Conservation (phyloP, 441 rosid genomes). For the Gossypium gossypioides region DNA sequence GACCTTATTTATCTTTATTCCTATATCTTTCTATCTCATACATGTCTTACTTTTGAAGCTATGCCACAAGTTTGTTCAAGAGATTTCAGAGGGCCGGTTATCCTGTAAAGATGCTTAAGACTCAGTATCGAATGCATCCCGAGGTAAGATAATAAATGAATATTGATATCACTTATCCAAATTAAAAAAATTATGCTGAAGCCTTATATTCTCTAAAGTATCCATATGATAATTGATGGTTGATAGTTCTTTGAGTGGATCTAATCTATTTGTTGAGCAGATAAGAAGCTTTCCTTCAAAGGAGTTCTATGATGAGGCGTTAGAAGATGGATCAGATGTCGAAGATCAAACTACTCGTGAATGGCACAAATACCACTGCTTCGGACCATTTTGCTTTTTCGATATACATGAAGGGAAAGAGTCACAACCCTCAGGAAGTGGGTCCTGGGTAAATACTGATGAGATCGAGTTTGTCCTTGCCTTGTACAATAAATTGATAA, state of each 20-base stretch:
- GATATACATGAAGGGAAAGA: slow-evolving; percentile 76
- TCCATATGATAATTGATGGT: no score
- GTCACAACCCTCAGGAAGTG: slow-evolving; percentile 73
- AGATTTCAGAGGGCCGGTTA: slow-evolving; percentile 93
- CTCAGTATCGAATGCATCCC: slow-evolving; percentile 95
- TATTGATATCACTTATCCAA: not conserved
- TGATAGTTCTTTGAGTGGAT: not conserved
- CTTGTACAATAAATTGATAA: slow-evolving; percentile 69
- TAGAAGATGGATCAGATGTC: slow-evolving; percentile 73
- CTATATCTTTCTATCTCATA: slow-evolving; percentile 3
- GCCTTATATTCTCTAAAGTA: not conserved
- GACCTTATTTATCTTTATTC: not conserved
- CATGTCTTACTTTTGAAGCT: slow-evolving; percentile 32
- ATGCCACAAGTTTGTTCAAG: slow-evolving; percentile 83
- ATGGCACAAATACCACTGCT: slow-evolving; percentile 72
- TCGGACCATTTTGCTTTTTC: slow-evolving; percentile 84
- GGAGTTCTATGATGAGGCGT: slow-evolving; percentile 62
- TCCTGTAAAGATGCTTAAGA: slow-evolving; percentile 86
- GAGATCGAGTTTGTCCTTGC: slow-evolving; percentile 75
- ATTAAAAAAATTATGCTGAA: not conserved
- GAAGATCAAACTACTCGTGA: slow-evolving; percentile 52
- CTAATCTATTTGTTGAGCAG: slow-evolving; percentile 31
- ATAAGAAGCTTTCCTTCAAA: slow-evolving; percentile 86
- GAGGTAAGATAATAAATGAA: slow-evolving; percentile 41
- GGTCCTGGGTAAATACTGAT: slow-evolving; percentile 66